Base-by-base conservation (phyloP, 2,329 filamentous ascomycete species). In the Cryphonectria radicalis region DNA sequence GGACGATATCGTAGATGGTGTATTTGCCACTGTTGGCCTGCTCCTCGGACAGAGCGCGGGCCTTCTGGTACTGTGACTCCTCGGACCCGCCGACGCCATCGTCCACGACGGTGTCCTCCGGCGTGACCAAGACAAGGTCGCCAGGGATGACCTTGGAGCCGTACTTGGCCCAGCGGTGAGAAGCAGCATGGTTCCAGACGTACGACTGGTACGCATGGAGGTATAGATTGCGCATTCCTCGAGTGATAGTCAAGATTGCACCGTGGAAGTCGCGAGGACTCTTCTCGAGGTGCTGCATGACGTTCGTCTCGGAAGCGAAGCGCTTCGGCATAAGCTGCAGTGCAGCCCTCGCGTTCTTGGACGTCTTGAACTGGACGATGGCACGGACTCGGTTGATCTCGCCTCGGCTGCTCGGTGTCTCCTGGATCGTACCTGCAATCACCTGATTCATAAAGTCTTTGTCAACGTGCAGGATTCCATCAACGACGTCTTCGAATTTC, bases 201-300 rank as follows among this genome's bases (percentile, higher is more conserved):
- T 94, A 88, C 7, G 93, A 97, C 80, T 99, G 96, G 81, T 98
- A 98, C 6, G 96, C 95, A 80, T 99, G 96, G 22, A 97, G 91
- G 79, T 98, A 99, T 92, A 99, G 98, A 71, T 94, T 89, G 60
- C 94, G 89, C 76, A 98, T 85, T 65, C 93, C 93, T 25, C 95
- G 88, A 35, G 92, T 92, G 73, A 99, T 95, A 68, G 88, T 87
- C 78, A 92, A 88, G 67, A 99, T 82, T 0, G 96, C 94, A 35
- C 95, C 95, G 72, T 93, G 87, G 79, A 89, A 96, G 81, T 99
- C 95, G 60, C 86, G 87, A 60, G 83, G 81, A 69, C 84, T 81
- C 71, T 85, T 83, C 42, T 85, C 86, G 6, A 98, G 88, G 76
- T 97, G 93, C 70, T 91, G 89, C 72, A 99, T 92, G 75, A 99